Evolutionary conservation across 139 green algal species (phyloP).

Genomic region (Closterium sp.): DNA sequence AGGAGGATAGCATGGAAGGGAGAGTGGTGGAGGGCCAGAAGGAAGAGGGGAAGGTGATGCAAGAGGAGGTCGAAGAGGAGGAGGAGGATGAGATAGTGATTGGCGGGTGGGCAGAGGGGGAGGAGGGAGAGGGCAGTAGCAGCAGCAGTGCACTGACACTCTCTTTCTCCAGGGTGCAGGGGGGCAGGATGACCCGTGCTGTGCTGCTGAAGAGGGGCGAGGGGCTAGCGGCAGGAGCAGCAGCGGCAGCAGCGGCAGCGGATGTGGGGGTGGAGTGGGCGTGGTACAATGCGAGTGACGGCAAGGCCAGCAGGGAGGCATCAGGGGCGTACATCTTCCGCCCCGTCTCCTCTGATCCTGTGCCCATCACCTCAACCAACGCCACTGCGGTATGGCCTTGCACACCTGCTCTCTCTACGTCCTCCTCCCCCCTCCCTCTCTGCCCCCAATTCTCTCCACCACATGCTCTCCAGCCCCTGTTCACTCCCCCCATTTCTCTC

Average conservation of each 20-base stretch:
- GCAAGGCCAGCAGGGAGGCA: slow-evolving; percentile 4
- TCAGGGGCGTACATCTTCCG: slow-evolving; percentile 2
- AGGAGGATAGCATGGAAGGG: background rate
- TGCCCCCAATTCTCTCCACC: too few relatives aligned
- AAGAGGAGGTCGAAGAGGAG: background rate
- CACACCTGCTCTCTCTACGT: too few relatives aligned
- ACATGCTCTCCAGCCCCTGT: too few relatives aligned
- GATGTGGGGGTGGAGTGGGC: background rate
- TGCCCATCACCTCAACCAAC: background rate
- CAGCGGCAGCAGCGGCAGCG: background rate
- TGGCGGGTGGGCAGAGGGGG: background rate
- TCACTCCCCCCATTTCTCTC: too few relatives aligned
- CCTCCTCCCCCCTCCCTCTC: too few relatives aligned
- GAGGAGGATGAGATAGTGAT: background rate
- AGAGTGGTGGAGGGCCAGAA: background rate
- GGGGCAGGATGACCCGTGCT: background rate
- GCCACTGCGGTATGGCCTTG: background rate
- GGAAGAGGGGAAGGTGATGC: too few relatives aligned
- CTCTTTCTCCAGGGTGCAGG: background rate
- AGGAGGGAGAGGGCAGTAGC: background rate
- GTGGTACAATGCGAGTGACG: background rate
- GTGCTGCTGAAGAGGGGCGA: background rate
- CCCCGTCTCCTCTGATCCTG: background rate
- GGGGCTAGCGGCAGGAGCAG: background rate
- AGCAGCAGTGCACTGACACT: background rate